Conservation (phyloP, 2,329 filamentous ascomycete genomes). For the Talaromyces sp. region DNA sequence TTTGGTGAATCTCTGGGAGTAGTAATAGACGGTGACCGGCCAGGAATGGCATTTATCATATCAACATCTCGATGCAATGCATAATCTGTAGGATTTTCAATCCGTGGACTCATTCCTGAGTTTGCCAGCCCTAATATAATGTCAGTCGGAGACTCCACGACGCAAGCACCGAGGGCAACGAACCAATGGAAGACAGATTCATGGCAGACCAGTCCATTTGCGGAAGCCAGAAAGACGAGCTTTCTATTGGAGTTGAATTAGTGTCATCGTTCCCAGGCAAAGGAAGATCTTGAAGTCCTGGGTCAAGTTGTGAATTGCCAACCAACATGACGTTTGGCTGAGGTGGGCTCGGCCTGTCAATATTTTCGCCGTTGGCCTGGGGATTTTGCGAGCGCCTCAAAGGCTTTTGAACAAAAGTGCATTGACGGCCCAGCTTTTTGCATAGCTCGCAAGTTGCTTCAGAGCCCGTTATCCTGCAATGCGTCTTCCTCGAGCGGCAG, state of each 20-base stretch:
- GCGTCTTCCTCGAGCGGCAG: slow-evolving; percentile 6
- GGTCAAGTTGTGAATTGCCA: neutral
- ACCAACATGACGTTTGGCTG: neutral
- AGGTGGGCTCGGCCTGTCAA: neutral
- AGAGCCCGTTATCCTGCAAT: neutral
- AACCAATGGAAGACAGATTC: neutral
- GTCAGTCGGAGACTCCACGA: neutral
- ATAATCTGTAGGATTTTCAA: neutral
- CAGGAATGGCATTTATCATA: neutral
- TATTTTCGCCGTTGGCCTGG: neutral
- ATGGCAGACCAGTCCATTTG: slow-evolving; percentile 1
- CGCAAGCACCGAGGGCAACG: neutral
- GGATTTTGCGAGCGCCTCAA: neutral
- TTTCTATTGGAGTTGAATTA: neutral
- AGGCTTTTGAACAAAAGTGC: slow-evolving; percentile 2
- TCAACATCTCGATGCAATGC: neutral
- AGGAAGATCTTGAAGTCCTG: neutral
- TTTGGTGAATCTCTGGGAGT: neutral
- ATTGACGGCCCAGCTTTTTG: neutral
- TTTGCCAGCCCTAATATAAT: neutral
- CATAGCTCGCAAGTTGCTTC: slow-evolving; percentile 1
- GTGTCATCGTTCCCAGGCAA: neutral
- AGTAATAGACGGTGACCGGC: neutral
- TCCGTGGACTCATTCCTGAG: neutral
- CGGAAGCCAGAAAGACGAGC: neutral